Base-by-base conservation (phyloP, 225 moss, liverwort and hornwort species). In the Marchantia polymorpha region DNA sequence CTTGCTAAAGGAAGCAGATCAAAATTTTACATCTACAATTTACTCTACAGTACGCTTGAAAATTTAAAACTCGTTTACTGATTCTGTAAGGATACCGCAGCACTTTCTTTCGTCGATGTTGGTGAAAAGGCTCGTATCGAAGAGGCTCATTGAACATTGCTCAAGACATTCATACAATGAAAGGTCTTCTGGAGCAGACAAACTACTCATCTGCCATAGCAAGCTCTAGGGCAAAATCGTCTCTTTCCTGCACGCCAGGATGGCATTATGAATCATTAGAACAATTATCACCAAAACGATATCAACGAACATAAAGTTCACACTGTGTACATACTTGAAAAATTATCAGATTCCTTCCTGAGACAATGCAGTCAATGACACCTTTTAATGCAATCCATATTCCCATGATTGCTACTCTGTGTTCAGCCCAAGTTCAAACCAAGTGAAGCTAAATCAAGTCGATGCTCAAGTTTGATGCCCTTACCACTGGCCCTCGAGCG, bases 191-290 rank as follows among this genome's bases (percentile, higher is more conserved):
- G 23, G 14, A 67, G 30, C 59, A 70, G 29, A 58, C 17, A 31
- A 19, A 25, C 79, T 94, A 96, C 63, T 94, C 96, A 50, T 96
- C 94, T 27, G 88, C 94, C 82, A 96, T 91, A 29, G 96, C 96
- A 73, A 94, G 85, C 88, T 96, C 94, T 39, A 96, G 78, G 29
- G 96, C 96, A 89, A 76, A 96, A 74, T 94, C 91, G 63, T 96
- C 96, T 60, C 94, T 94, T 9, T 92, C 96, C 96, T 96, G 90
- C 69, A 87, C 26, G 52, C 46, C 61, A 64, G 3, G 26, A n/a
- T 64, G 12, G 65, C 13, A 52, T 12, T 23, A 12, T 6, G 11
- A 14, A 13, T 31, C 47, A 69, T 69, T 7, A 66, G 6, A 46
- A 7, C 4, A 9, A 9, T 7, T 0, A 31, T 47, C 7, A 19